A percentile compares a stretch with the other conserved stretches of the same genome.
Evolutionary conservation across 768 basidiomycete genomes (phyloP).

Genomic region (Hebeloma cylindrosporum): DNA sequence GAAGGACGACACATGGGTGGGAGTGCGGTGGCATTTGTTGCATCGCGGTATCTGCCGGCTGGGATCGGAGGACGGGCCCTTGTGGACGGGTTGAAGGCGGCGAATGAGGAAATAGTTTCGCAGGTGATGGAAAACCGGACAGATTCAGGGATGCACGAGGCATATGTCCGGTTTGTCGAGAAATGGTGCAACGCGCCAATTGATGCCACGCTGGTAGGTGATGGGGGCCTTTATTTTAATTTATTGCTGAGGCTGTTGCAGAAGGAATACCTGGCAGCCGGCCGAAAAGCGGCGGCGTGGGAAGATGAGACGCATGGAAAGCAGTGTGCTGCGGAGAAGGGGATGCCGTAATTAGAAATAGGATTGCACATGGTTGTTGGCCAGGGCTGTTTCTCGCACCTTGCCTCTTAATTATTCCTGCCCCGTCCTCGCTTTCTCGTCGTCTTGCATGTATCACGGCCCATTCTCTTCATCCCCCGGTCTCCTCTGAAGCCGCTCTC

Average conservation of each 20-base stretch:
- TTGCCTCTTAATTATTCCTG: slow-evolving; percentile 7
- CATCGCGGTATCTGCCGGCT: slow-evolving; percentile 31
- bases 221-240: too few relatives aligned
- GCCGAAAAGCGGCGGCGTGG: slow-evolving; percentile 28
- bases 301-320: slow-evolving; percentile 4
- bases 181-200: slow-evolving; percentile 44
- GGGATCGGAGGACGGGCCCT: slow-evolving; percentile 33
- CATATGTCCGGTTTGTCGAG: slow-evolving; percentile 55
- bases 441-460: slow-evolving; percentile 42
- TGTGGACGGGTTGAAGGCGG: slow-evolving; percentile 37
- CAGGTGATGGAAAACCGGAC: slow-evolving; percentile 19
- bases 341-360: slow-evolving; percentile 15
- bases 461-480: slow-evolving; percentile 46
- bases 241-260: slow-evolving; percentile 51
- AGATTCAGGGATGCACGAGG: slow-evolving; percentile 29
- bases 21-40: slow-evolving; percentile 37
- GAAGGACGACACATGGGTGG: slow-evolving; percentile 33
- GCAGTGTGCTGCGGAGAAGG: slow-evolving; percentile 18
- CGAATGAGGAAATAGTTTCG: slow-evolving; percentile 40
- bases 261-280: slow-evolving; percentile 53
- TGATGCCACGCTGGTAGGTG: slow-evolving; percentile 49
- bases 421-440: slow-evolving; percentile 22
- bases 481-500: slow-evolving; percentile 55
- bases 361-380: slow-evolving; percentile 9
- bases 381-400: slow-evolving; percentile 18